These are phyloP conservation scores for Pulveroboletus sp. DNA, from an alignment of 768 basidiomycete species.

Conservation along the genomic window DNA sequence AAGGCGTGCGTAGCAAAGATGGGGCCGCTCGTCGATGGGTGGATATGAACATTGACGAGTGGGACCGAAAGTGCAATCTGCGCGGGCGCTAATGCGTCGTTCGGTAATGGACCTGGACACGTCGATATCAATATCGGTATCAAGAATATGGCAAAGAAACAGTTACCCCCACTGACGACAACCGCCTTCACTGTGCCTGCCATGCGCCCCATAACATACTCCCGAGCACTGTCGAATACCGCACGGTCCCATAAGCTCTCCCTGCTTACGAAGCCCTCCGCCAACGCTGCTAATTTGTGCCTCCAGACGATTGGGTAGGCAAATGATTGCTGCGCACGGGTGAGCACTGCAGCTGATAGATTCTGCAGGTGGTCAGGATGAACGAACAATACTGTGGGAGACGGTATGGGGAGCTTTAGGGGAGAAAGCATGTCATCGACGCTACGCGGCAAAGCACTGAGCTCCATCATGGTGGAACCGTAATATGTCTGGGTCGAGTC, in stretches of 20 bases:
- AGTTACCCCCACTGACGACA: constrained; percentile 68
- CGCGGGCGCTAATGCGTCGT: constrained; percentile 51
- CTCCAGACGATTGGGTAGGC: constrained; percentile 64
- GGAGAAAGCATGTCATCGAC: constrained; percentile 46
- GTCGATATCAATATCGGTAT: background rate
- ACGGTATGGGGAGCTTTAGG: constrained; percentile 53
- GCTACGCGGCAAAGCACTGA: constrained; percentile 23
- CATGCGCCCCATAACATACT: constrained; percentile 52
- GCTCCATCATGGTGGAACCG: constrained; percentile 16
- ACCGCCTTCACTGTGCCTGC: constrained; percentile 62
- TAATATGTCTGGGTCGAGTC: constrained; percentile 51
- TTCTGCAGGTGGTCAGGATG: constrained; percentile 57
- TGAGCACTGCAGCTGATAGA: constrained; percentile 49
- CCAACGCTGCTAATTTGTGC: constrained; percentile 67
- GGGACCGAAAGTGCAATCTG: constrained; percentile 77
- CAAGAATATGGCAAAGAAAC: background rate
- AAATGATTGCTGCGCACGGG: constrained; percentile 49
- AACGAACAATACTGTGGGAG: constrained; percentile 77
- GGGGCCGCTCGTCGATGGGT: constrained; percentile 67
- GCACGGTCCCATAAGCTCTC: constrained; percentile 83
- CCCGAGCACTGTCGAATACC: constrained; percentile 66
- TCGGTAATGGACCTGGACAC: constrained; percentile 45
- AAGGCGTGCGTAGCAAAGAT: constrained; percentile 78
- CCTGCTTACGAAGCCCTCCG: constrained; percentile 71
- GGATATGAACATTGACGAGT: constrained; percentile 57